Evolutionary conservation across 2,329 filamentous ascomycete genomes (phyloP), one percentile per base, ranked within the genome.

Genomic region (Phaeosphaeria sp.): DNA sequence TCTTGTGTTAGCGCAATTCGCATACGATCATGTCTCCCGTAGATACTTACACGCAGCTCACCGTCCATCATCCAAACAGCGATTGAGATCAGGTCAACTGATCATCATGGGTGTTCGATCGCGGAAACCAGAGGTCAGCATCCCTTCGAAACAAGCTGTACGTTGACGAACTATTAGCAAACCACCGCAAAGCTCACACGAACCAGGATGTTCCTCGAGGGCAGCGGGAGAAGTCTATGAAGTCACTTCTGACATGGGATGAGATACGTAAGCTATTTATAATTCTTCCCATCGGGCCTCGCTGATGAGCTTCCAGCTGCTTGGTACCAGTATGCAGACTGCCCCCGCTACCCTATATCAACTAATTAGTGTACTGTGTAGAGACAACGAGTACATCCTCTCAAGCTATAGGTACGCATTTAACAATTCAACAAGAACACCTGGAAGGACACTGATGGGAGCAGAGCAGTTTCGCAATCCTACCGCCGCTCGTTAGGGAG

Each of bases 331-430:
- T 33, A 18, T 11, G 45, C 30, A 22, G 6, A 48, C 17, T n/a
- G 15, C 7, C 3, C 2, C 2, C n/a, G n/a, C 5, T 30, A 3
- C 4, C 25, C 6, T 48, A 15, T 9, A 11, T 15, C 30, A n/a
- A 18, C 45, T 48, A 33, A 48, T 15, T 18, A n/a, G n/a, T n/a
- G n/a, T n/a, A n/a, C n/a, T 9, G 6, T 2, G 2, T 24, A 61
- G 61, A 33, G 74, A 76, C 49, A 78, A 76, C 55, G 72, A 76
- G n/a, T 73, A 72, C 36, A 76, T 77, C 24, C 66, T 72, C 33
- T 73, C 74, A 1, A 74, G 74, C 46, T 77, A 75, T 54, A 46
- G 71, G 68, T 71, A 65, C 25, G 62, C 46, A 18, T 22, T 42
- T 22, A 18, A 13, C 18, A 18, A 24, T 17, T 40, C 17, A 27